Base-by-base conservation (phyloP, 2,329 filamentous ascomycete species). In the Rutstroemia sp. region DNA sequence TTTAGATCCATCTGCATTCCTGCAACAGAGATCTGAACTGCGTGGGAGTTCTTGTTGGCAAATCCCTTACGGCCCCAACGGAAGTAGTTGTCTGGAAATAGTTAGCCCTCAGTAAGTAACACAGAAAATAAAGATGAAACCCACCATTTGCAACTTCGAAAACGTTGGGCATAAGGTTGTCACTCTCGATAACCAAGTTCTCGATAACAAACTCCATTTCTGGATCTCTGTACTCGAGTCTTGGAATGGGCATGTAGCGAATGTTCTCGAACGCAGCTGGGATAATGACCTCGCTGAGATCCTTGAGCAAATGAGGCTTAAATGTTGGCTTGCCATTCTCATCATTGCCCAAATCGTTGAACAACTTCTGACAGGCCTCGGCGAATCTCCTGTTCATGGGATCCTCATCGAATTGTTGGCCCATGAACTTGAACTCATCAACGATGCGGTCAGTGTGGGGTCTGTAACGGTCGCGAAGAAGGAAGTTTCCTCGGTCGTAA, bases 131-230 rank as follows among this genome's bases (percentile, higher is more conserved):
- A 23, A 41, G 23, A 12, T 39, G 39, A 16, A 14, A 54, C 59
- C 48, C 61, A 65, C 64, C 92, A 69, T 84, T 94, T 58, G 85
- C 82, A 60, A 97, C 80, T 72, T 99, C 92, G 41, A 95, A 73
- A 5, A 92, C 80, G 66, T 99, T 99, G 61, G 94, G 94, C 74
- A 92, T 90, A 65, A 99, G 84, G 74, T 99, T 99, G 77, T 97
- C 92, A 63, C 89, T 92, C 75, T 99, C 94, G 52, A 99, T 81
- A 47, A 96, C 87, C 10, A 99, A 77, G 72, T 99, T 99, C 76
- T 99, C 94, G 46, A 99, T 82, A 49, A 97, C 82, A 49, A 87
- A 87, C 72, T 99, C 94, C 51, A 95, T 78, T 78, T 86, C 83
- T 2, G 81, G 79, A 65, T 97, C 94, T 1, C 84, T 87, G 68